Percentiles rank a stretch among this genome's conserved stretches.
These are phyloP conservation scores for Wickerhamiella cacticola DNA, from an alignment of 805 yeast species.

Conservation along the genomic window DNA sequence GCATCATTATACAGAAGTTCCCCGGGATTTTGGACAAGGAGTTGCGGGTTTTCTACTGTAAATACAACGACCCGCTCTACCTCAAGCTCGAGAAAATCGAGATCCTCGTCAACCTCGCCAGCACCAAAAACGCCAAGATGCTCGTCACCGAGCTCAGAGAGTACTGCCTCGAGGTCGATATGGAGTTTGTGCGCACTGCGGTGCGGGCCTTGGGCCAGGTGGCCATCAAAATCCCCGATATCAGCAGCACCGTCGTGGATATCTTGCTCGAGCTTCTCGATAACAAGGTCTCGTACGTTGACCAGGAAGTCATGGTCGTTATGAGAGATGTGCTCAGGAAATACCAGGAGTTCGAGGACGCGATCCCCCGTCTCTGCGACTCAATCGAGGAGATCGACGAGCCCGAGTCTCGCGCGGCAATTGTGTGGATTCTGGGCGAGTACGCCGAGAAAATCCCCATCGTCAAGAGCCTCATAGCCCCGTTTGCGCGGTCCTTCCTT, in stretches of 20 bases:
- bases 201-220: slow-evolving; percentile 82
- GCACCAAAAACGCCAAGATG: slow-evolving; percentile 44
- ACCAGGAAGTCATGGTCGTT: slow-evolving; percentile 70
- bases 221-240: slow-evolving; percentile 60
- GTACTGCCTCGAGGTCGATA: slow-evolving; percentile 80
- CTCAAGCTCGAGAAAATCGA: slow-evolving; percentile 90
- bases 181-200: slow-evolving; percentile 80
- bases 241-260: slow-evolving; percentile 56
- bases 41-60: slow-evolving; percentile 78
- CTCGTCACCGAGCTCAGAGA: slow-evolving; percentile 72
- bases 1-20: slow-evolving; percentile 78
- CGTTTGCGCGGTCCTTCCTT: slow-evolving; percentile 38
- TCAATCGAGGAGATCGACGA: slow-evolving; percentile 54
- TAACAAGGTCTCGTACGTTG: slow-evolving; percentile 49
- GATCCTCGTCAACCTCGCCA: slow-evolving; percentile 68
- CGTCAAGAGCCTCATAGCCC: slow-evolving; percentile 31
- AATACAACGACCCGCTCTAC: slow-evolving; percentile 83
- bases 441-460: slow-evolving; percentile 43
- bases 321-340: slow-evolving; percentile 63
- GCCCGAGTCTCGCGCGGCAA: slow-evolving; percentile 64
- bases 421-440: slow-evolving; percentile 80
- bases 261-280: slow-evolving; percentile 53
- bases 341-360: slow-evolving; percentile 50
- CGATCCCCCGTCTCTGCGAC: slow-evolving; percentile 36
- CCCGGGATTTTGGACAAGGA: slow-evolving; percentile 70